A percentile compares a stretch with the other conserved stretches of the same genome.
Conservation (phyloP, 1,284 basidiomycete species). For the Thecaphora thlaspeos region DNA sequence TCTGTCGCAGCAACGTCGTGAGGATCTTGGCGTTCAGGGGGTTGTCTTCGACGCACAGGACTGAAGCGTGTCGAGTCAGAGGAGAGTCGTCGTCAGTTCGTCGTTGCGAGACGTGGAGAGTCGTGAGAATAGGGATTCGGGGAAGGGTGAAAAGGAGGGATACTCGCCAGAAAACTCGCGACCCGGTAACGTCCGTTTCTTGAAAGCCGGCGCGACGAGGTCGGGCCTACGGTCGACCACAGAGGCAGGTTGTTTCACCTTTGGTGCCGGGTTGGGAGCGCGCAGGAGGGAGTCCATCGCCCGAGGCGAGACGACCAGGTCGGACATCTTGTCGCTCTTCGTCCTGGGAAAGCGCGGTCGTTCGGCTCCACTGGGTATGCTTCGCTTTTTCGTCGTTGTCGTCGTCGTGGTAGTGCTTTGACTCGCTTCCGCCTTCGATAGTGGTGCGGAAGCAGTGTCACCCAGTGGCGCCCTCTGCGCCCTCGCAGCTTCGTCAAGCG, state of each 20-base stretch:
- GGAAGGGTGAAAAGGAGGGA: neutral
- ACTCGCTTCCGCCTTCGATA: constrained; percentile 1
- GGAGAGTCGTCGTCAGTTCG: neutral
- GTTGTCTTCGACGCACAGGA: constrained; percentile 48
- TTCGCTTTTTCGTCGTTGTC: too few species aligned
- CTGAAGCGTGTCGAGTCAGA: neutral
- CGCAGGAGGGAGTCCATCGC: constrained; percentile 33
- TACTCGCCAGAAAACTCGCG: too few species aligned
- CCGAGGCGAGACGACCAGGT: constrained; percentile 19
- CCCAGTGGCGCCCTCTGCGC: neutral
- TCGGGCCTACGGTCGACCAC: neutral
- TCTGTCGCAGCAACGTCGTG: constrained; percentile 30
- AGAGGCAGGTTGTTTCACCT: constrained; percentile 6
- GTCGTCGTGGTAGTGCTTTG: too few species aligned
- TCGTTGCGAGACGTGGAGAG: neutral
- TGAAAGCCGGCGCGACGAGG: neutral
- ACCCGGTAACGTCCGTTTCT: too few species aligned
- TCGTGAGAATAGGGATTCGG: too few species aligned
- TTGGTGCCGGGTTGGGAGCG: constrained; percentile 15
- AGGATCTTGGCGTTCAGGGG: constrained; percentile 44
- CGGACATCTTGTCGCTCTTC: constrained; percentile 16
- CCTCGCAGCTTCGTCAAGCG: neutral
- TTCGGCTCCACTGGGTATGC: too few species aligned
- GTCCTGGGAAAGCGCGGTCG: constrained; percentile 2
- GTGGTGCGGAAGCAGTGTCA: neutral